phyloP scores from a whole-genome alignment of 148 eudicot genomes.

The Mesembryanthemum crystallinum region DNA sequence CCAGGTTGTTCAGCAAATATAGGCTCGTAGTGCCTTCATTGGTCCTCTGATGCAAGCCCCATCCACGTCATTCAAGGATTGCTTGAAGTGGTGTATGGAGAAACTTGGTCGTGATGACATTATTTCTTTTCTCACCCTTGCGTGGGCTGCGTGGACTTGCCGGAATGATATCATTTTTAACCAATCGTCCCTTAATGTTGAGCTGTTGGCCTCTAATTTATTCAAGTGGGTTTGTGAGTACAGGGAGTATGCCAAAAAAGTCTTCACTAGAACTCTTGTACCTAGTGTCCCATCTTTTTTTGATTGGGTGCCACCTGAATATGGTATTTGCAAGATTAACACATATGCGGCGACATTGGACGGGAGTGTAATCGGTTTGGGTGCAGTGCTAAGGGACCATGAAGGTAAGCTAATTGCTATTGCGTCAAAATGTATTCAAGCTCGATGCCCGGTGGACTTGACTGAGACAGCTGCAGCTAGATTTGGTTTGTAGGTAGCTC shows the following conservation, averaged over 20 bases:
- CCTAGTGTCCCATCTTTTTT: not conserved
- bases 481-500: too few relatives aligned
- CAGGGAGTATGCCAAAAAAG: not conserved
- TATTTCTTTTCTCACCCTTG: not conserved
- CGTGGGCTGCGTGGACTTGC: not conserved
- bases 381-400: too few relatives aligned
- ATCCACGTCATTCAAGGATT: not conserved
- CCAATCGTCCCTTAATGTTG: not conserved
- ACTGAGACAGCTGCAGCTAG: too few relatives aligned
- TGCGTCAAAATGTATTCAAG: too few relatives aligned
- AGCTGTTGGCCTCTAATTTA: not conserved
- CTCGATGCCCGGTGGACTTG: too few relatives aligned
- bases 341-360: too few relatives aligned
- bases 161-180: not conserved
- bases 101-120: not conserved
- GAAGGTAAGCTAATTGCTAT: too few relatives aligned
- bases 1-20: not conserved
- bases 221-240: not conserved
- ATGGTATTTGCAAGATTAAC: too few relatives aligned
- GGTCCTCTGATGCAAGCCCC: not conserved
- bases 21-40: not conserved
- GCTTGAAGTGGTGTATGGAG: not conserved
- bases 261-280: not conserved
- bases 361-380: too few relatives aligned
- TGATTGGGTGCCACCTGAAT: not conserved